Conservation (phyloP, 345 rosid species). For the Salix brachista region DNA sequence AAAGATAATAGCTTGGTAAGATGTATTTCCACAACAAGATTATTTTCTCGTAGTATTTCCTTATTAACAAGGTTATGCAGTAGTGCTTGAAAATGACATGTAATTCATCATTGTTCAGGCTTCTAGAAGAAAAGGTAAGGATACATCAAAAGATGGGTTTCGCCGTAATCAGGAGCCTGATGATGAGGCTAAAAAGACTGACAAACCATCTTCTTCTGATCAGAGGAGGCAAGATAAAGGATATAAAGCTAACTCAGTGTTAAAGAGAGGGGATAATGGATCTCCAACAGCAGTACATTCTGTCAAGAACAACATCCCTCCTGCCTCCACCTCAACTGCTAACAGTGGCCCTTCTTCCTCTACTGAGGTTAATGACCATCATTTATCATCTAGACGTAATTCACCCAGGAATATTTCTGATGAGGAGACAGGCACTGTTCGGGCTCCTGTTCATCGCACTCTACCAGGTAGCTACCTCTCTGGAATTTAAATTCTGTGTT, state of each 20-base stretch:
- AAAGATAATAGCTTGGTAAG: slow-evolving; percentile 72
- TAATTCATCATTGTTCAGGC: slow-evolving; percentile 36
- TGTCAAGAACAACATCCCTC: slow-evolving; percentile 38
- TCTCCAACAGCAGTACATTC: slow-evolving; percentile 25
- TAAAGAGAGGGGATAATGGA: slow-evolving; percentile 52
- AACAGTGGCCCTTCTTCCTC: slow-evolving; percentile 84
- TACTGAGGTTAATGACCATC: slow-evolving; percentile 58
- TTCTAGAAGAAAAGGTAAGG: slow-evolving; percentile 71
- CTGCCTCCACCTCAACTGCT: slow-evolving; percentile 50
- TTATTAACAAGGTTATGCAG: neutral
- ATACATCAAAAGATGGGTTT: slow-evolving; percentile 51
- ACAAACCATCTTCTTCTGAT: slow-evolving; percentile 61
- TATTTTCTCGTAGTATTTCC: neutral
- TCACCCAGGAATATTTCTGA: slow-evolving; percentile 64
- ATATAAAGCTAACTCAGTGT: slow-evolving; percentile 35
- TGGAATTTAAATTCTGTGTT: neutral
- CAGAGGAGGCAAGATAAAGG: slow-evolving; percentile 48
- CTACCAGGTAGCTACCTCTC: slow-evolving; percentile 53
- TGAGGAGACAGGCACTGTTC: slow-evolving; percentile 51
- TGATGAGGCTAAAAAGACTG: slow-evolving; percentile 52
- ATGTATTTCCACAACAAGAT: neutral
- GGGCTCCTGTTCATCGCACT: slow-evolving; percentile 58
- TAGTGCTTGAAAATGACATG: slow-evolving; percentile 4
- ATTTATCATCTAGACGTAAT: slow-evolving; percentile 49
- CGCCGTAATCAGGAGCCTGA: slow-evolving; percentile 48